These are phyloP conservation scores for Litsea cubeba DNA, from an alignment of 164 flowering plant species.

Conservation along the genomic window DNA sequence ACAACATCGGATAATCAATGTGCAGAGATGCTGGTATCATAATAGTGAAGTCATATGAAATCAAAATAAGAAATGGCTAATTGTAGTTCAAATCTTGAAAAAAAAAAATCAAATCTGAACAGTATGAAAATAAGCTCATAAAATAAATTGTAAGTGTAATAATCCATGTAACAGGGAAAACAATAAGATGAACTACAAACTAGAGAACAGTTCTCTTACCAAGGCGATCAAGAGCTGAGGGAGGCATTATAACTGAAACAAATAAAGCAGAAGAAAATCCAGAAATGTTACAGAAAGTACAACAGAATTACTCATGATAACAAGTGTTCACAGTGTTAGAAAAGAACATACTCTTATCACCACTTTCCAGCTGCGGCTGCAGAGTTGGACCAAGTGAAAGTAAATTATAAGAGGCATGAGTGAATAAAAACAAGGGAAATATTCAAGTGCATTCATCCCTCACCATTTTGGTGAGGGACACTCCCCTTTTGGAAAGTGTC, in stretches of 20 bases:
- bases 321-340: background rate
- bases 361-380: conserved; percentile 77
- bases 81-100: background rate
- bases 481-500: no score
- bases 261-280: conserved; percentile 4
- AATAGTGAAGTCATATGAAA: background rate
- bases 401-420: background rate
- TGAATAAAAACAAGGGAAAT: no score
- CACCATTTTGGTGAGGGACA: no score
- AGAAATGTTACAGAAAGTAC: background rate
- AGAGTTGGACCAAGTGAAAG: conserved; percentile 3
- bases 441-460: no score
- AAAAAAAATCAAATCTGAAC: background rate
- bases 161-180: background rate
- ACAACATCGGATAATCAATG: conserved; percentile 96
- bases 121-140: background rate
- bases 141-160: background rate
- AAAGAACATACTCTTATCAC: conserved; percentile 63
- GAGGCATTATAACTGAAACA: conserved; percentile 69
- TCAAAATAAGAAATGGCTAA: background rate
- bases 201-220: conserved; percentile 31
- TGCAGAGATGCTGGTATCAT: conserved; percentile 49
- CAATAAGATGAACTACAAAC: background rate
- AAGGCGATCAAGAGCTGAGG: conserved; percentile 70
- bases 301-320: background rate